phyloP scores from a whole-genome alignment of 371 early-diverging fungal genomes.

The Lichtheimia ramosa region DNA sequence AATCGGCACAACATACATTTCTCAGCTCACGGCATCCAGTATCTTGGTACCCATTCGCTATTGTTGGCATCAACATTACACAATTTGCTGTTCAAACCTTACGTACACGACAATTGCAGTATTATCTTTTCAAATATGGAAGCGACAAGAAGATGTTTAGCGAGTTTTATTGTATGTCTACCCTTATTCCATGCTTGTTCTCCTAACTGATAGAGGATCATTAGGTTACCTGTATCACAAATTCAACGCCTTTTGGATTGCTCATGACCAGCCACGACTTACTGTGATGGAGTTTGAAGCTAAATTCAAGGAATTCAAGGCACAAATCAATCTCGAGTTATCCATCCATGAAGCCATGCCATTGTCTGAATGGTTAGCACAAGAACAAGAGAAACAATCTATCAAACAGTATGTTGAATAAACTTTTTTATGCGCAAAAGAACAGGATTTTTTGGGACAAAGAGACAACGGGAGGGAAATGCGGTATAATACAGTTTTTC shows the following conservation, averaged over 20 bases:
- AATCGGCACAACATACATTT: slow-evolving; percentile 51
- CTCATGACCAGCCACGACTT: slow-evolving; percentile 48
- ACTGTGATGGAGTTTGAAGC: slow-evolving; percentile 78
- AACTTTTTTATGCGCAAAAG: slow-evolving; percentile 3
- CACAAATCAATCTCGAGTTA: slow-evolving; percentile 43
- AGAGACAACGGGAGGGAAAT: not conserved
- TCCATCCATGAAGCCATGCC: slow-evolving; percentile 23
- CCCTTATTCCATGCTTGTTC: not conserved
- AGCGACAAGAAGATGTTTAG: slow-evolving; percentile 51
- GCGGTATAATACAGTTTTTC: slow-evolving; percentile 15
- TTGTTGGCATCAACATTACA: slow-evolving; percentile 83
- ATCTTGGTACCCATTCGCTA: slow-evolving; percentile 76
- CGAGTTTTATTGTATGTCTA: slow-evolving; percentile 70
- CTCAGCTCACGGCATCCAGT: slow-evolving; percentile 52
- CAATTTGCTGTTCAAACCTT: slow-evolving; percentile 64
- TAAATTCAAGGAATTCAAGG: slow-evolving; percentile 63
- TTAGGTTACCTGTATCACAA: slow-evolving; percentile 67
- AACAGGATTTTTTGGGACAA: not conserved
- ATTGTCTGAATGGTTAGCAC: slow-evolving; percentile 9
- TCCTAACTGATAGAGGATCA: not conserved
- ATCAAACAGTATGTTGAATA: not conserved
- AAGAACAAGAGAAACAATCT: not conserved
- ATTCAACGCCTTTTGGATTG: slow-evolving; percentile 72
- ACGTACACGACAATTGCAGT: slow-evolving; percentile 67
- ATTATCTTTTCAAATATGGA: slow-evolving; percentile 63